phyloP scores from a whole-genome alignment of 2,329 filamentous ascomycete species.

The Phyllachora maydis region DNA sequence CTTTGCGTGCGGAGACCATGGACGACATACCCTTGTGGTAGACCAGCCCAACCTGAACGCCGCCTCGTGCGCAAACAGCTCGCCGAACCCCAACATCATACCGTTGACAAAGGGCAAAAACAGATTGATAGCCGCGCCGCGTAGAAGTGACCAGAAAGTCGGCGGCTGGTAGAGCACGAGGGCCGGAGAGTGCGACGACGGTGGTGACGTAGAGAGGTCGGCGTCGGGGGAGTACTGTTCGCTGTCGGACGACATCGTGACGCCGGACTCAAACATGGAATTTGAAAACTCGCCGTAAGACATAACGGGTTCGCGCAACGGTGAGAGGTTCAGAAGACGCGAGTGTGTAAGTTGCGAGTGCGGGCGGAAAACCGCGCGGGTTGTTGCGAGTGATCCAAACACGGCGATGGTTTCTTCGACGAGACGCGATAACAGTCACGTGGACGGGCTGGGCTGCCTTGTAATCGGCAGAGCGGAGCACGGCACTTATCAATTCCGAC shows the following conservation, averaged over 20 bases:
- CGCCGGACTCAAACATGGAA: slow-evolving; percentile 50
- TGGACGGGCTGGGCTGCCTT: too few species aligned
- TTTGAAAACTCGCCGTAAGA: slow-evolving; percentile 24
- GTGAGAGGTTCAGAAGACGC: too few species aligned
- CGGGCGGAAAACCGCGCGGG: too few species aligned
- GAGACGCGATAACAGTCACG: too few species aligned
- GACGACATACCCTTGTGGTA: slow-evolving; percentile 68
- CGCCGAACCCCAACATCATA: slow-evolving; percentile 93
- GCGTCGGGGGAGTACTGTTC: slow-evolving; percentile 58
- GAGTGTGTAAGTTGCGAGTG: too few species aligned
- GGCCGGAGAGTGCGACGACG: slow-evolving; percentile 41
- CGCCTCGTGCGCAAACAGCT: slow-evolving; percentile 88
- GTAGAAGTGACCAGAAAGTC: slow-evolving; percentile 65
- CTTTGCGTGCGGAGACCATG: neutral
- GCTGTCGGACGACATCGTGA: slow-evolving; percentile 67
- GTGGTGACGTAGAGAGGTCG: slow-evolving; percentile 37
- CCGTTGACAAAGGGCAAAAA: slow-evolving; percentile 90
- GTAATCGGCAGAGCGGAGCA: too few species aligned
- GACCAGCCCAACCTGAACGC: slow-evolving; percentile 89
- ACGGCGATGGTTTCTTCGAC: too few species aligned
- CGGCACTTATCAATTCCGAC: too few species aligned
- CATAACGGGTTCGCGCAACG: too few species aligned
- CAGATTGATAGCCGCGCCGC: slow-evolving; percentile 90
- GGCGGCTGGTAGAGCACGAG: slow-evolving; percentile 79
- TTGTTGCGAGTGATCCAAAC: too few species aligned